Evolutionary conservation across 257 asterid genomes (phyloP), one percentile per base, ranked within the genome.

Genomic region (Nicotiana sylvestris): DNA sequence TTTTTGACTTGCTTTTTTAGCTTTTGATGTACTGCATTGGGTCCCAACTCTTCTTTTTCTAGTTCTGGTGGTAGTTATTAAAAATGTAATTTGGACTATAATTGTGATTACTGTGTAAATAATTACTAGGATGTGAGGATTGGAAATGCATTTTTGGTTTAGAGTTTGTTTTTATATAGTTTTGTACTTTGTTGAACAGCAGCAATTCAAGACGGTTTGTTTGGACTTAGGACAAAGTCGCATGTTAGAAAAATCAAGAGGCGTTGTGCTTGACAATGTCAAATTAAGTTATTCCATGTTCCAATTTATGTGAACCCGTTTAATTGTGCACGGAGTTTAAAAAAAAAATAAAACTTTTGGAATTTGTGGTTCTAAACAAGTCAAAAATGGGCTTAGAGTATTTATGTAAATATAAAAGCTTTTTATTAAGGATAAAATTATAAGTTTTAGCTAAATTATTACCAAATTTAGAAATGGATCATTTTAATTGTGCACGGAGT

Each of bases 31-130:
- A 0, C 25, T 67, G 11, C 13, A 56, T 12, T 66, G 83, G 66
- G 76, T 9, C 79, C 66, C 35, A 81, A 67, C 68, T 25, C 79
- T 81, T 66, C 7, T 16, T 30, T 33, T 3, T 58, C 30, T 62
- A 49, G 74, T 4, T 30, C 55, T 51, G 15, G 32, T 66, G 51
- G 51, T 49, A 80, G 46, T 62, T 30, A 43, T 21, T 80, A 80
- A 80, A 74, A 37, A 62, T 80, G 72, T 80, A 60, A 60, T 39
- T 80, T 62, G 76, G 76, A 49, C 15, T 21, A 67, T 13, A 80
- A 51, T 64, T 49, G 9, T 46, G 32, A 43, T 74, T 25, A 39
- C 12, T 74, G 43, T 61, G 82, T 61, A 61, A 18, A 53, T 51
- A 81, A 4, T 17, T 6, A 39, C 3, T 67, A 66, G 64, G 11